Evolutionary conservation across 345 rosid genomes (phyloP), one percentile per base, ranked within the genome.

Genomic region (Garcia nutans): DNA sequence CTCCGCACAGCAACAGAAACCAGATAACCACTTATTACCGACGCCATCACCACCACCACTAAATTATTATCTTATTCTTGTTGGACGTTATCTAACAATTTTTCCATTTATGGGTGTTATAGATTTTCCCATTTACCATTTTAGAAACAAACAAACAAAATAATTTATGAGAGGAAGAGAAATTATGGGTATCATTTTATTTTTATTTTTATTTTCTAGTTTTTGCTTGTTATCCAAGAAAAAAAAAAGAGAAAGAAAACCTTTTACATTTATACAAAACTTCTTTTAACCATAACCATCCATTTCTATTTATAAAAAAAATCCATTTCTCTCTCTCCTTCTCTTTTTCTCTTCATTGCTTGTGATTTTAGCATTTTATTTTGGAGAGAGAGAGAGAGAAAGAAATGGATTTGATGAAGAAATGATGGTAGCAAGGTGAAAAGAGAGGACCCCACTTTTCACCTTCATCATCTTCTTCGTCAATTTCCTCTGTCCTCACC

Each of bases 351-450:
- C 11, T 64, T 5, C 26, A 6, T 54, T 19, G 10, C 22, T 15
- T 56, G 6, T 44, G 49, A 67, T 75, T 74, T 77, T 80, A 75
- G 23, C 44, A 72, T 67, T 68, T 77, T 68, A 65, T 37, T 37
- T 37, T 37, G 8, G 63, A 61, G 0, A 6, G 22, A 54, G 59
- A 47, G 9, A 26, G 5, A 56, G 23, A 72, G 28, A 61, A 52
- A 55, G 68, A 47, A 31, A 24, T 31, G 0, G 13, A 0, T 20
- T n/a, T 62, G 78, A 54, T 54, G 81, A 47, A 76, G 77, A 65
- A 60, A 66, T 49, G 71, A 71, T 55, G 75, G 75, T 47, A 47
- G 62, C 68, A 78, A 28, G 81, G 59, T 11, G 72, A 17, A 57
- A 65, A 67, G 45, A 58, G 61, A 58, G 61, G 42, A 41, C 68